These are phyloP conservation scores for Ascochyta rabiei DNA, from an alignment of 2,329 filamentous ascomycete genomes.

Conservation along the genomic window DNA sequence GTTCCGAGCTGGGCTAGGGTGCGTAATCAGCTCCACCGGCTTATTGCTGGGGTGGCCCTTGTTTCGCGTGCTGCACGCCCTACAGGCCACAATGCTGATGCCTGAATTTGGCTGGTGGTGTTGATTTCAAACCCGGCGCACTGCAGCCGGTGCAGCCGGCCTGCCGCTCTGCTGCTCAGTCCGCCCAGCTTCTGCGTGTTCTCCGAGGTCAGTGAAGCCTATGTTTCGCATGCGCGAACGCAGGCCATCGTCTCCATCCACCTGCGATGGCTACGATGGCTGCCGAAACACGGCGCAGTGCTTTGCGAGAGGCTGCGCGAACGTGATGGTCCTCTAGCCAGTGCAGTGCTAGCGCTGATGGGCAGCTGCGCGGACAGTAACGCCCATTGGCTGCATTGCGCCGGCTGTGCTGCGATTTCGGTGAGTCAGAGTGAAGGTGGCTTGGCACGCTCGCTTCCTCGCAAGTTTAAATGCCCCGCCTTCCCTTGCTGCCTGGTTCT, in stretches of 20 bases:
- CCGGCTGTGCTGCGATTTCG: conserved; percentile 18
- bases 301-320: conserved; percentile 17
- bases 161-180: neutral
- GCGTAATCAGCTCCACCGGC: conserved; percentile 37
- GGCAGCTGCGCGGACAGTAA: neutral
- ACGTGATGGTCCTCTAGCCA: conserved; percentile 13
- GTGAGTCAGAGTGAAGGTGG: conserved; percentile 23
- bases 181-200: neutral
- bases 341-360: conserved; percentile 11
- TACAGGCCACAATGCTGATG: conserved; percentile 31
- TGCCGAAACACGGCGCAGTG: conserved; percentile 12
- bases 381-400: conserved; percentile 7
- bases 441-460: conserved; percentile 28
- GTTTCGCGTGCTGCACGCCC: conserved; percentile 34
- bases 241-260: neutral
- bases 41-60: conserved; percentile 30
- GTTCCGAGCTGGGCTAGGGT: conserved; percentile 30
- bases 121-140: neutral
- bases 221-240: neutral
- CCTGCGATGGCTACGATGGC: neutral
- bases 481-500: conserved; percentile 41
- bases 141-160: neutral
- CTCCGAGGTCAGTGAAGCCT: conserved; percentile 3
- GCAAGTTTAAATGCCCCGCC: conserved; percentile 32
- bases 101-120: conserved; percentile 14